Evolutionary conservation across 2,329 filamentous ascomycete species (phyloP), one percentile per base, ranked within the genome.

Genomic region (Cladosporium colombiae): DNA sequence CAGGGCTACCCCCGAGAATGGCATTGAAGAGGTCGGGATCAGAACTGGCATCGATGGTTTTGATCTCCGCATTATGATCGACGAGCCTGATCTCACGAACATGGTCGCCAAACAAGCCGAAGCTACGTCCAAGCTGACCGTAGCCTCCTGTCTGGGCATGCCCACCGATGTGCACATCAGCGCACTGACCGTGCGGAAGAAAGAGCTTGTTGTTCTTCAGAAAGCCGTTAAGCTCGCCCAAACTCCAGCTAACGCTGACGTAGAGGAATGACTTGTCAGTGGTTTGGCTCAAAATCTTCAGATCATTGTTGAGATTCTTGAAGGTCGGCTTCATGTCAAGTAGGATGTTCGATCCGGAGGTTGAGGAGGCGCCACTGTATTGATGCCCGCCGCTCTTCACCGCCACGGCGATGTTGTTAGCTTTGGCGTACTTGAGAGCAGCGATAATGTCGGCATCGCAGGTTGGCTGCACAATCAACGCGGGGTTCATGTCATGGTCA

Each of bases 121-220:
- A 84, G 68, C 79, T 80, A 6, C 82, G 80, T 5, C 73, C 80
- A 0, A 83, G 73, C 65, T 82, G 81, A 1, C 82, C 81, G 59
- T 81, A 83, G 3, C 82, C 82, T 44, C 82, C 82, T 0, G 80
- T 82, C 67, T 84, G 81, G 0, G 76, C 81, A 66, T 84, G 82
- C 0, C 82, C 82, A 7, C 82, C 82, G 0, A 83, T 70, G 57
- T 79, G 79, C 3, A 84, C 81, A 23, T 78, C 76, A 4, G 76
- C 76, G 59, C 82, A 84, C 59, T 83, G 81, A 0, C 82, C 82
- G 10, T 80, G 77, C 3, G 81, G 81, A 0, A 83, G 76, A 68
- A 83, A 83, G 0, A 81, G 67, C 5, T 77, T 74, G 57, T 81
- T 76, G 33, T 79, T 68, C 1, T 73, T 73, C 5, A 82, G 74